phyloP scores from a whole-genome alignment of 1,139 yeast species.

The Arxiozyma bovina region DNA sequence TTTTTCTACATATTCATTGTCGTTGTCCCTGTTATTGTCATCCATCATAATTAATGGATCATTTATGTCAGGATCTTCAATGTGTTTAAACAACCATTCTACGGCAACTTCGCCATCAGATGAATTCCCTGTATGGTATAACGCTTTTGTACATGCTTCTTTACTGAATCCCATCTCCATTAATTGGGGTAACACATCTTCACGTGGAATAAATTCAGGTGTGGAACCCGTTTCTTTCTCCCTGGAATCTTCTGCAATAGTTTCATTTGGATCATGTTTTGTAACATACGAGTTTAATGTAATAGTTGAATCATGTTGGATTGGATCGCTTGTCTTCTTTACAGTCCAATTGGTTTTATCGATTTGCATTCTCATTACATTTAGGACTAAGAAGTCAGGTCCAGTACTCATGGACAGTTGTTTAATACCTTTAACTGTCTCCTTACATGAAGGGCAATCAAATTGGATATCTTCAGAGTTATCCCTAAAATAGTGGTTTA shows the following conservation, averaged over 20 bases:
- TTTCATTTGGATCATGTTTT: constrained; percentile 32
- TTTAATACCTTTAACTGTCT: constrained; percentile 32
- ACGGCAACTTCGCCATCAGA: constrained; percentile 64
- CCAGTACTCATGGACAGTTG: constrained; percentile 51
- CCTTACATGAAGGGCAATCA: constrained; percentile 55
- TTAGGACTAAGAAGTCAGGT: constrained; percentile 64
- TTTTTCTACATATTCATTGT: constrained; percentile 33
- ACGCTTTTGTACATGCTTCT: constrained; percentile 55
- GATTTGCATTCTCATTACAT: constrained; percentile 71
- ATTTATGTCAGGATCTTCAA: constrained; percentile 78
- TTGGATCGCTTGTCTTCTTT: constrained; percentile 20
- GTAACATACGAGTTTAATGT: background rate
- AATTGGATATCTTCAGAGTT: constrained; percentile 55
- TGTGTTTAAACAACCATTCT: constrained; percentile 84
- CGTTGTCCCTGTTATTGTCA: constrained; percentile 6
- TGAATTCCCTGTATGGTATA: constrained; percentile 67
- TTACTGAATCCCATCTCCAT: constrained; percentile 83
- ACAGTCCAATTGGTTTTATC: constrained; percentile 76
- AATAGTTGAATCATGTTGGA: background rate
- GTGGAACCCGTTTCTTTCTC: constrained; percentile 30
- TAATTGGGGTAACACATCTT: constrained; percentile 46
- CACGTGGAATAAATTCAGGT: constrained; percentile 45
- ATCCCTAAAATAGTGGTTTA: constrained; percentile 38
- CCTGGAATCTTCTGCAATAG: constrained; percentile 32
- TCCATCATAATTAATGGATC: constrained; percentile 38